Conservation (phyloP, 2,329 filamentous ascomycete species). For the Leptographium flavum region DNA sequence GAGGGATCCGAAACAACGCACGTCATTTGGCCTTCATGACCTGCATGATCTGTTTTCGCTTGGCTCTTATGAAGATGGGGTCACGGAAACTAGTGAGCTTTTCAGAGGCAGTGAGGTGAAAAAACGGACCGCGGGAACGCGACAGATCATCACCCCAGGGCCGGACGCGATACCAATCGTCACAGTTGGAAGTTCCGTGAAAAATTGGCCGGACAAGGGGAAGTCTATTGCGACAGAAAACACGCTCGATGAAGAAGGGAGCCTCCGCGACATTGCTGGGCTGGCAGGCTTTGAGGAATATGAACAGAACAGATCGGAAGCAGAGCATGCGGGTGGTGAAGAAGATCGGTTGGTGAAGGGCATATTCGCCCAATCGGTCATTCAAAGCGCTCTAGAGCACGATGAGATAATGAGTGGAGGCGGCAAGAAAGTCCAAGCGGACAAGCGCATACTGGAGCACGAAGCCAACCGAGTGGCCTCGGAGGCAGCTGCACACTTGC, state of each 20-base stretch:
- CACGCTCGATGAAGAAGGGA: conserved; percentile 3
- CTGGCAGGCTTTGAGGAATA: conserved; percentile 53
- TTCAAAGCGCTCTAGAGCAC: conserved; percentile 87
- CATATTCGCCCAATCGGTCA: conserved; percentile 72
- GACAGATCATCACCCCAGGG: conserved; percentile 16
- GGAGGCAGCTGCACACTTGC: conserved; percentile 62
- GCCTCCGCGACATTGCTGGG: conserved; percentile 29
- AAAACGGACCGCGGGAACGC: conserved; percentile 21
- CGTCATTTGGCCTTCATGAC: conserved; percentile 80
- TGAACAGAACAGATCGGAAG: conserved; percentile 26
- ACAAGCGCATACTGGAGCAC: conserved; percentile 62
- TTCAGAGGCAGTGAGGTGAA: conserved; percentile 80
- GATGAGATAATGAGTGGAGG: conserved; percentile 78
- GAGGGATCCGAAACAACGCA: conserved; percentile 83
- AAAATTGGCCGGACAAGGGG: background rate
- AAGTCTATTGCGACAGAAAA: background rate
- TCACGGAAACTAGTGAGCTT: conserved; percentile 70
- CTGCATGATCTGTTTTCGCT: conserved; percentile 84
- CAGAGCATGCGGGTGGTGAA: conserved; percentile 21
- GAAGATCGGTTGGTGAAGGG: conserved; percentile 75
- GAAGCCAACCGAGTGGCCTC: conserved; percentile 72
- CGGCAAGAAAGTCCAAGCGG: conserved; percentile 55
- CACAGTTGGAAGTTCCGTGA: background rate
- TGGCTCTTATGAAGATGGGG: conserved; percentile 49
- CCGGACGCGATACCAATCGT: conserved; percentile 11